These are phyloP conservation scores for Nicotiana tomentosiformis DNA, from an alignment of 257 asterid species.

Conservation along the genomic window DNA sequence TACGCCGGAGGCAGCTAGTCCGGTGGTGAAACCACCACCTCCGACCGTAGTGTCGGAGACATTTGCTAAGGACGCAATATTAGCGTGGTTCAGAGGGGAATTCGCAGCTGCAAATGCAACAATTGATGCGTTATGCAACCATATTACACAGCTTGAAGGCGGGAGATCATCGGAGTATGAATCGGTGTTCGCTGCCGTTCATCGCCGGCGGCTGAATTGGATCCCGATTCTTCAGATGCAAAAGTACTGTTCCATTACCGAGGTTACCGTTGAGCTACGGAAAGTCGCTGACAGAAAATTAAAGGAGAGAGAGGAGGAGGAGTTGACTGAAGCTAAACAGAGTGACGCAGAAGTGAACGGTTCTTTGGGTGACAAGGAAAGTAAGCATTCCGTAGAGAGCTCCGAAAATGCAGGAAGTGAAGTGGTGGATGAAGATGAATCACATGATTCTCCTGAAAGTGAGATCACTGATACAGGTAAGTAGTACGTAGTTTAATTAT, in stretches of 20 bases:
- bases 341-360: slow-evolving; percentile 2
- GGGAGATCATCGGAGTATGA: slow-evolving; percentile 44
- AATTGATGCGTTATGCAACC: slow-evolving; percentile 77
- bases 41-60: slow-evolving; percentile 39
- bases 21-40: slow-evolving; percentile 36
- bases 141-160: slow-evolving; percentile 65
- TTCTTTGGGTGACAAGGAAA: slow-evolving; percentile 25
- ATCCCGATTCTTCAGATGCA: slow-evolving; percentile 97
- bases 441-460: slow-evolving; percentile 48
- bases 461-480: slow-evolving; percentile 80
- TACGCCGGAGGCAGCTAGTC: slow-evolving; percentile 25
- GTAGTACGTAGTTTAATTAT: background rate
- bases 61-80: slow-evolving; percentile 75
- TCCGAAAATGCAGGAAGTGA: slow-evolving; percentile 44
- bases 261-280: slow-evolving; percentile 61
- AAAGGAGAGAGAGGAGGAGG: slow-evolving; percentile 29
- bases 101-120: slow-evolving; percentile 98
- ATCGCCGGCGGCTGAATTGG: slow-evolving; percentile 83
- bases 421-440: slow-evolving; percentile 47
- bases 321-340: slow-evolving; percentile 11
- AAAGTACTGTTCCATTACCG: slow-evolving; percentile 77
- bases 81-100: slow-evolving; percentile 94
- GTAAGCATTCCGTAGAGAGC: slow-evolving; percentile 20
- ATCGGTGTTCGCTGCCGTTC: slow-evolving; percentile 74
- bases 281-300: slow-evolving; percentile 50